phyloP scores from a whole-genome alignment of 2,329 filamentous ascomycete genomes.

The Metarhizium humberi region DNA sequence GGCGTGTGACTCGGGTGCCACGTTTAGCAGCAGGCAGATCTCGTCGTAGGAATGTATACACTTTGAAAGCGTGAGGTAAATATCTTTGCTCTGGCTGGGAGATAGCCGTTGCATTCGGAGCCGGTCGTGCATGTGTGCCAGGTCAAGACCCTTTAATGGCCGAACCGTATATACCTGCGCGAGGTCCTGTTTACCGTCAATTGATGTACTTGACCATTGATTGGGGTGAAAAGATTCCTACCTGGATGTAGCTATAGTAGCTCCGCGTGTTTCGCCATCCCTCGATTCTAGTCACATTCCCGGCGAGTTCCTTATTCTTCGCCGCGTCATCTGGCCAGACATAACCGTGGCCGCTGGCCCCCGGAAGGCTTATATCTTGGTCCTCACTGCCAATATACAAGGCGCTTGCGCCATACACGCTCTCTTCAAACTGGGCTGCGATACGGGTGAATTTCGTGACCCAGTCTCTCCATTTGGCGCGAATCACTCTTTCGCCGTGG shows the following conservation, averaged over 20 bases:
- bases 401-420: conserved; percentile 85
- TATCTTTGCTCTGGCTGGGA: conserved; percentile 66
- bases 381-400: conserved; percentile 78
- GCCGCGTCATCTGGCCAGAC: conserved; percentile 82
- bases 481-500: conserved; percentile 81
- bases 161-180: conserved; percentile 54
- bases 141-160: conserved; percentile 71
- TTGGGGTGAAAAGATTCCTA: conserved; percentile 18
- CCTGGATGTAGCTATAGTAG: conserved; percentile 93
- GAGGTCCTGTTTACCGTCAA: conserved; percentile 40
- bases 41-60: conserved; percentile 74
- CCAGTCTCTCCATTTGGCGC: conserved; percentile 90
- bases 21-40: conserved; percentile 72
- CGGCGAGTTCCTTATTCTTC: conserved; percentile 78
- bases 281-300: conserved; percentile 87
- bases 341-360: conserved; percentile 76
- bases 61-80: conserved; percentile 73
- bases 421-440: conserved; percentile 88
- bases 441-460: conserved; percentile 90
- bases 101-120: conserved; percentile 73
- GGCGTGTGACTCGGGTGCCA: conserved; percentile 76
- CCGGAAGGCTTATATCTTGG: conserved; percentile 45
- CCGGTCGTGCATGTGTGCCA: conserved; percentile 88
- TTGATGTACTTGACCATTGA: neutral
- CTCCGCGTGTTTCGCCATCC: conserved; percentile 93